Conservation (phyloP, 192 early-diverging fungal genomes). For the Umbelopsis isabellina region DNA sequence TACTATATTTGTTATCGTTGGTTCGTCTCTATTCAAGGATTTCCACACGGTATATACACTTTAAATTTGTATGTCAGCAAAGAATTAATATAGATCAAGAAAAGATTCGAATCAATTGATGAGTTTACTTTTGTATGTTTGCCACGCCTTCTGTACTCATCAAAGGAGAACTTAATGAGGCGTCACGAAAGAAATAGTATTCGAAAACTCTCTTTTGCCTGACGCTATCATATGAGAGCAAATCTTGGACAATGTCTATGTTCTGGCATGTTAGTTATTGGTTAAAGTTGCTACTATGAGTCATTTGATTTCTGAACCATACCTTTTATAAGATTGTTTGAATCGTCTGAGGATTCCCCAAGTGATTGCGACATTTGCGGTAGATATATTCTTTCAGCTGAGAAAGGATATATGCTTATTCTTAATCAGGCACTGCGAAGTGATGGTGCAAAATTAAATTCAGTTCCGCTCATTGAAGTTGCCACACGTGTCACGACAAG, state of each 20-base stretch:
- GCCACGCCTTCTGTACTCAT: slow-evolving; percentile 50
- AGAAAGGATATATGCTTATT: too few species aligned
- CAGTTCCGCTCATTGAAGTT: background rate
- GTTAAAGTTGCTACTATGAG: too few species aligned
- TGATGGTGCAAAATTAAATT: background rate
- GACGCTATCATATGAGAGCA: slow-evolving; percentile 52
- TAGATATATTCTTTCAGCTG: background rate
- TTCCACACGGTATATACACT: slow-evolving; percentile 41
- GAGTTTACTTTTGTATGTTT: slow-evolving; percentile 54
- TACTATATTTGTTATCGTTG: slow-evolving; percentile 37
- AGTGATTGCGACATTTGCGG: slow-evolving; percentile 10
- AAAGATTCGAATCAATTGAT: background rate
- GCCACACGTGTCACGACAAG: slow-evolving; percentile 7
- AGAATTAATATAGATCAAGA: background rate
- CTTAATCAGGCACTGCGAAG: too few species aligned
- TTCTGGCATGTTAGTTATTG: background rate
- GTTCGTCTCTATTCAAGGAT: slow-evolving; percentile 37
- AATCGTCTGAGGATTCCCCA: background rate
- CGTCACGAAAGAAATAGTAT: slow-evolving; percentile 55
- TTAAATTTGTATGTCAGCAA: background rate
- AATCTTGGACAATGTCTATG: slow-evolving; percentile 46
- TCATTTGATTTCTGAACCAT: background rate
- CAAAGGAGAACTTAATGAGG: slow-evolving; percentile 51
- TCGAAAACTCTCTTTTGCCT: slow-evolving; percentile 55
- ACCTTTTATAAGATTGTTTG: slow-evolving; percentile 8